These are phyloP conservation scores for Venturia pyrina DNA, from an alignment of 2,329 filamentous ascomycete species.

Conservation along the genomic window DNA sequence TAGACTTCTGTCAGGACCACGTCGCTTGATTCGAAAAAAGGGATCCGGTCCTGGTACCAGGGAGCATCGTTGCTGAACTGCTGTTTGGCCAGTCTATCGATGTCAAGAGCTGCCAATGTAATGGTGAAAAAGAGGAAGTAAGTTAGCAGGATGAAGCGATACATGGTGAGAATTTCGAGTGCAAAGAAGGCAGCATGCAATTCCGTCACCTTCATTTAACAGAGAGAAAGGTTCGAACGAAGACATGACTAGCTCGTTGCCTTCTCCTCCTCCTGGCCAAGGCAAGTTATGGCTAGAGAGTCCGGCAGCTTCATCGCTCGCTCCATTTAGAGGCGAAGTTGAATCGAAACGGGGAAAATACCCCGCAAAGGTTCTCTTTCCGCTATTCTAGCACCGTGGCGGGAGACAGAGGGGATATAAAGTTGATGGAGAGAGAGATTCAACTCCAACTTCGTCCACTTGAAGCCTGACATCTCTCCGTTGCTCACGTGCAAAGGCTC, in stretches of 20 bases:
- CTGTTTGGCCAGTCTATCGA: slow-evolving; percentile 19
- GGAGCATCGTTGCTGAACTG: slow-evolving; percentile 33
- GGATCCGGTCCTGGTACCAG: slow-evolving; percentile 30
- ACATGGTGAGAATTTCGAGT: neutral
- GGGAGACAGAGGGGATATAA: neutral
- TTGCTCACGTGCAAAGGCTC: too few relatives aligned
- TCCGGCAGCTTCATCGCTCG: neutral
- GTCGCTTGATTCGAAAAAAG: slow-evolving; percentile 31
- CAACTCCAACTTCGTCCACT: too few relatives aligned
- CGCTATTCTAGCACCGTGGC: neutral
- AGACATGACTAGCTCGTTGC: neutral
- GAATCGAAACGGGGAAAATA: neutral
- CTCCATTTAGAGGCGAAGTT: neutral
- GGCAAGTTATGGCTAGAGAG: neutral
- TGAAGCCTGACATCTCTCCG: too few relatives aligned
- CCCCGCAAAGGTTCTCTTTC: neutral
- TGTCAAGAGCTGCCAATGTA: slow-evolving; percentile 17
- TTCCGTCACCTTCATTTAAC: neutral
- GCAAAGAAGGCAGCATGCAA: neutral
- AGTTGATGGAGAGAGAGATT: too few relatives aligned
- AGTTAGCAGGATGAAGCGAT: neutral
- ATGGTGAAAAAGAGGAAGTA: neutral
- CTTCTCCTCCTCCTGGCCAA: neutral
- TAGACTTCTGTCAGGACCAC: slow-evolving; percentile 31
- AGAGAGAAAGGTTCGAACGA: neutral